Conservation (phyloP, 2,329 filamentous ascomycete species). For the Cladorrhinum sp. region DNA sequence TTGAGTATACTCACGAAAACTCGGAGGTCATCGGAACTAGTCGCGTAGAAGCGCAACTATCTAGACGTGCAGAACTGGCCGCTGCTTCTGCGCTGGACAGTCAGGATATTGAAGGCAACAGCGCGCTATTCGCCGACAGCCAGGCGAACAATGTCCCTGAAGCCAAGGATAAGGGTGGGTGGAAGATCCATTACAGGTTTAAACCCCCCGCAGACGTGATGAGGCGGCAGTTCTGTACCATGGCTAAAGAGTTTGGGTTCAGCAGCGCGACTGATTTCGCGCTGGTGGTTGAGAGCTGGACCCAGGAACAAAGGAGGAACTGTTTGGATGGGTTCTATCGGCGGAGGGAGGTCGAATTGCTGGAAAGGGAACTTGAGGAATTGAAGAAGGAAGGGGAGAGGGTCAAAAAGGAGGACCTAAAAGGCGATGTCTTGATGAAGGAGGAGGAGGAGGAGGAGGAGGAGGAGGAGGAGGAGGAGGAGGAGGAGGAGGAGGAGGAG, state of each 20-base stretch:
- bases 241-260: slow-evolving; percentile 79
- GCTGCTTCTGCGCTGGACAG: slow-evolving; percentile 34
- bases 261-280: slow-evolving; percentile 78
- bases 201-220: slow-evolving; percentile 72
- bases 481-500: neutral
- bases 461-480: neutral
- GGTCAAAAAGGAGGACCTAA: slow-evolving; percentile 17
- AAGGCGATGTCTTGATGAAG: slow-evolving; percentile 13
- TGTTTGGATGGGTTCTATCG: slow-evolving; percentile 80
- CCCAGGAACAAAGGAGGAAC: slow-evolving; percentile 73
- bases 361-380: slow-evolving; percentile 31
- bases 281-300: slow-evolving; percentile 85
- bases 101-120: slow-evolving; percentile 38
- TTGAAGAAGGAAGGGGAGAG: slow-evolving; percentile 24
- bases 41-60: slow-evolving; percentile 85
- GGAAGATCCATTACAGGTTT: slow-evolving; percentile 51
- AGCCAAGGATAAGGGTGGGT: neutral
- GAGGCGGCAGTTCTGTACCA: slow-evolving; percentile 82
- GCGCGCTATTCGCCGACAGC: slow-evolving; percentile 57
- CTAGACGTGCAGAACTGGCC: slow-evolving; percentile 67
- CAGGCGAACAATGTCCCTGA: slow-evolving; percentile 31
- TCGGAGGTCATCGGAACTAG: slow-evolving; percentile 90
- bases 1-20: slow-evolving; percentile 95
- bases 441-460: slow-evolving; percentile 4
- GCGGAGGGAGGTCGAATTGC: slow-evolving; percentile 55